Evolutionary conservation across 805 yeast species (phyloP), one percentile per base, ranked within the genome.

Genomic region (Pichia heedii): DNA sequence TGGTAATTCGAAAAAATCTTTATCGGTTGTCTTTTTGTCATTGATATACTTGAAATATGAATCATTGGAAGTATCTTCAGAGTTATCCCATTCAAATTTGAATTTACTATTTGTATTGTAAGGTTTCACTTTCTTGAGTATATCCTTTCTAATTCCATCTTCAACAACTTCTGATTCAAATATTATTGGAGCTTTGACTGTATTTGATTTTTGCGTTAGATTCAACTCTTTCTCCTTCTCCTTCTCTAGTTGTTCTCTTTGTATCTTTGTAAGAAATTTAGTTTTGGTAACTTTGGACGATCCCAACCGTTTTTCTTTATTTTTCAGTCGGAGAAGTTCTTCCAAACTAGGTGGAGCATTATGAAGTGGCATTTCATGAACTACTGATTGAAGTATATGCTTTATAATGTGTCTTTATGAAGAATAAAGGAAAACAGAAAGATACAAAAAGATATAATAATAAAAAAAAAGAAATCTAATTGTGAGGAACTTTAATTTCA

Each of bases 41-140:
- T 15, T 29, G 8, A 6, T 29, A 16, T 5, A 29, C 16, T 29
- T 9, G 15, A 4, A 29, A 29, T 29, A 29, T 15, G 32, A 29
- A 29, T 29, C 32, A 16, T 29, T 48, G 0, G 76, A 55, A 0
- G 94, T 84, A 55, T 86, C 95, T 13, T 84, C 93, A 0, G 67
- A 66, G 1, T 62, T 66, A 45, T 71, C 70, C 95, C 95, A 86
- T 12, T 73, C 81, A 59, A 85, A 84, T 10, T 69, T 66, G 60
- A 82, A 84, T 50, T 70, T 72, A 22, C 53, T 32, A 16, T 32
- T 32, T 7, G 34, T 16, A 32, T 16, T n/a, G n/a, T n/a, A 16
- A 4, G 19, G 19, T 32, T 32, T 32, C 3, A 9, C 16, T 13
- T 6, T 27, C 7, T 27, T 15, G 8, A 13, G 12, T 29, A 16